Evolutionary conservation across 495 filamentous ascomycete genomes (phyloP), one percentile per base, ranked within the genome.

Genomic region (Aspergillus nanangensis): DNA sequence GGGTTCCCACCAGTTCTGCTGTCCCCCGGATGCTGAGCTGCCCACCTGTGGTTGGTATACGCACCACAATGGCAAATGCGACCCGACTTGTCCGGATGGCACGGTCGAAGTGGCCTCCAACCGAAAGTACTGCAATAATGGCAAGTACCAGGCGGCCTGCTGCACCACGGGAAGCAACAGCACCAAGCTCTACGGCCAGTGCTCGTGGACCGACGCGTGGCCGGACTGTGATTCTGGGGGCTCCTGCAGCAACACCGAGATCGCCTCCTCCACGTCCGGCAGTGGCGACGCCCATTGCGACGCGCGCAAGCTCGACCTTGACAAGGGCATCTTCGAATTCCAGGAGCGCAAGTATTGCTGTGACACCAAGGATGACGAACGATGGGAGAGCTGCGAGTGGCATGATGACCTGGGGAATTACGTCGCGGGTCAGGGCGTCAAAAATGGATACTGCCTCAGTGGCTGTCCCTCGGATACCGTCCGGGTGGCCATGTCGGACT

Each of bases 31-130:
- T 20, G 20, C 4, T 13, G 20, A 38, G 5, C 15, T 21, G 15
- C 36, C 36, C 20, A 38, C 15, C 17, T 38, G 36, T 38, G 36
- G 36, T 38, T 38, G 36, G 36, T 38, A 38, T 20, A 38, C 15
- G 10, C 20, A 18, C 36, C 1, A 38, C 9, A 38, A 38, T 18
- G 36, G 36, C 15, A 15, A 38, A 3, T 38, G 36, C 19, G 2
- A 38, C 11, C 7, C 5, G 15, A n/a, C 5, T 5, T 38, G 36
- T 20, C 36, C 36, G 9, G 36, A 38, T 2, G 14, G 36, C 15
- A 21, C 10, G 36, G 36, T 38, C 14, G 36, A 38, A 20, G 17
- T 38, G 17, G 36, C 14, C 15, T 38, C 36, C 15, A 38, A 15
- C 15, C 5, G 4, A 17, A 11, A 2, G 4, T 4, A 20, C 15